These are phyloP conservation scores for Sphagnurus paluster DNA, from an alignment of 1,284 basidiomycete species.

Conservation along the genomic window DNA sequence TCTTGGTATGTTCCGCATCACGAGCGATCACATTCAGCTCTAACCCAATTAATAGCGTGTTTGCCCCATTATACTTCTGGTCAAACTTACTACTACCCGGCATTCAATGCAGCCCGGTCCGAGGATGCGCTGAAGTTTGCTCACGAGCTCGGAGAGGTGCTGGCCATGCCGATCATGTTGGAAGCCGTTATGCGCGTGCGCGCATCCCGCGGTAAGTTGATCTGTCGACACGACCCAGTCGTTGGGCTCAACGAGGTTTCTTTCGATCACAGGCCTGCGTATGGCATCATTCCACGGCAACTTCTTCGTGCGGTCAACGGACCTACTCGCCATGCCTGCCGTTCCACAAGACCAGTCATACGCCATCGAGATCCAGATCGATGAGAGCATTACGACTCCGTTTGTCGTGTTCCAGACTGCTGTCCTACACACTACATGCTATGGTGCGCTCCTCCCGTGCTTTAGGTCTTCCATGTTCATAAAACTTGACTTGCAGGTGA, in stretches of 20 bases:
- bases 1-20: constrained; percentile 53
- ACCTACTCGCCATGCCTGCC: constrained; percentile 94
- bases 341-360: constrained; percentile 98
- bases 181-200: constrained; percentile 98
- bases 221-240: not conserved
- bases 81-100: constrained; percentile 98
- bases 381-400: constrained; percentile 90
- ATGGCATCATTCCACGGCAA: constrained; percentile 99
- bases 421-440: constrained; percentile 94
- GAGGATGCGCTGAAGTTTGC: constrained; percentile 99
- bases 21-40: constrained; percentile 1
- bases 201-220: constrained; percentile 75
- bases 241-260: constrained; percentile 14
- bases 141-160: constrained; percentile 92
- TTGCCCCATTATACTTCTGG: constrained; percentile 98
- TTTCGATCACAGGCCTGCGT: constrained; percentile 78
- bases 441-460: constrained; percentile 49
- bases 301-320: constrained; percentile 98
- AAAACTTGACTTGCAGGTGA: constrained; percentile 58
- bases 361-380: constrained; percentile 95
- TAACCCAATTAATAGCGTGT: constrained; percentile 55
- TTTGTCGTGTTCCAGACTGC: constrained; percentile 98
- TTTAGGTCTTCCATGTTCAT: not conserved
- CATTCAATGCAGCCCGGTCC: constrained; percentile 91
- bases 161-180: constrained; percentile 93